Evolutionary conservation across 345 rosid species (phyloP).

Genomic region (Salix suchowensis): DNA sequence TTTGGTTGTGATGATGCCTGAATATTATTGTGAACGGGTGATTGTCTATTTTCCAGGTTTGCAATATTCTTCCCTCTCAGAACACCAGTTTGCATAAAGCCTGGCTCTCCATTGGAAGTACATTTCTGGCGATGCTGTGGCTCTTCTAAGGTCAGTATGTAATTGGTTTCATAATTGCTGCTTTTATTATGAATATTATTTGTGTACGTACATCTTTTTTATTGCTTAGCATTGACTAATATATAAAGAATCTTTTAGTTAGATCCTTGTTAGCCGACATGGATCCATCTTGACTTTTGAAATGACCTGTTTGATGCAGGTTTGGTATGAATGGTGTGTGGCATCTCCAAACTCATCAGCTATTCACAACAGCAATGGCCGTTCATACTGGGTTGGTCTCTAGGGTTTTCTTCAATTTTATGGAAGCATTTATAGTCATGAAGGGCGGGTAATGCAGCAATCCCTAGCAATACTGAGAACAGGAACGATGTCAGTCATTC

Average conservation of each 20-base stretch:
- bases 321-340: slow-evolving; percentile 97
- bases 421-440: not conserved
- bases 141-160: slow-evolving; percentile 57
- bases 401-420: slow-evolving; percentile 20
- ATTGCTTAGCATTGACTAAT: not conserved
- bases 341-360: slow-evolving; percentile 59
- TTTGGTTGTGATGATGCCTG: not conserved
- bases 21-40: not conserved
- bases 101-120: slow-evolving; percentile 67
- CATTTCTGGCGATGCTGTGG: slow-evolving; percentile 91
- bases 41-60: slow-evolving; percentile 49
- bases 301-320: slow-evolving; percentile 39
- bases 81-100: slow-evolving; percentile 51
- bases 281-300: not conserved
- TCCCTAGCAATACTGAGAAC: not conserved
- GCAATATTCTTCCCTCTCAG: slow-evolving; percentile 94
- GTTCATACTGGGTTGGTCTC: slow-evolving; percentile 96
- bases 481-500: not conserved
- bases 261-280: not conserved
- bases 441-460: not conserved
- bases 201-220: not conserved
- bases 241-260: not conserved
- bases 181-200: not conserved
- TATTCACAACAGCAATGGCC: slow-evolving; percentile 87
- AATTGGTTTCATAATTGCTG: no score